These are phyloP conservation scores for Biancaea sappan DNA, from an alignment of 306 rosid genomes.

Conservation along the genomic window DNA sequence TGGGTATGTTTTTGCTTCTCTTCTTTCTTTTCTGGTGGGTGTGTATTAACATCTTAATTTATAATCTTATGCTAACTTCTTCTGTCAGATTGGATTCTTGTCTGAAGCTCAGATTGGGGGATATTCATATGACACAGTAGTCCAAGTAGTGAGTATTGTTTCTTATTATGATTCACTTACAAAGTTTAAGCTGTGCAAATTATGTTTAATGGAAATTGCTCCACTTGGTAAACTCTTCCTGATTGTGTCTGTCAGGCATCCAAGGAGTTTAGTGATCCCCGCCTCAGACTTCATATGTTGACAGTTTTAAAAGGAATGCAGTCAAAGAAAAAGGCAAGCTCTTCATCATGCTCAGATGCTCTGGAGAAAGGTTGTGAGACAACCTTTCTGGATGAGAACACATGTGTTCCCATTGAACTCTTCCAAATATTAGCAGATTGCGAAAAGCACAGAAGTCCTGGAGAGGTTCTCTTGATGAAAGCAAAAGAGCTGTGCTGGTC, in stretches of 20 bases:
- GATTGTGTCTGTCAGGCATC: conserved; percentile 70
- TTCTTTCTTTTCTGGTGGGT: conserved; percentile 21
- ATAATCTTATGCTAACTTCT: conserved; percentile 29
- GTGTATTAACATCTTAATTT: conserved; percentile 22
- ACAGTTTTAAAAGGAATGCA: conserved; percentile 88
- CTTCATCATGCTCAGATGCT: conserved; percentile 57
- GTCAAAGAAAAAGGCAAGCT: conserved; percentile 70
- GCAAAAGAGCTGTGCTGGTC: conserved; percentile 98
- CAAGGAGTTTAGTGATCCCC: conserved; percentile 85
- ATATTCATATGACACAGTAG: conserved; percentile 72
- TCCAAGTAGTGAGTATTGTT: conserved; percentile 65
- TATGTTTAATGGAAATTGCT: conserved; percentile 6
- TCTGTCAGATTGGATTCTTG: conserved; percentile 81
- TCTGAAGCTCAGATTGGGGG: conserved; percentile 95
- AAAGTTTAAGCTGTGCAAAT: conserved; percentile 10
- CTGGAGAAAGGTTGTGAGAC: conserved; percentile 58
- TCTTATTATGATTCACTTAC: conserved; percentile 10
- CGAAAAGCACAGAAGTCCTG: conserved; percentile 76
- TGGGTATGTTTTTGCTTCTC: conserved; percentile 65
- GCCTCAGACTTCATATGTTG: conserved; percentile 79
- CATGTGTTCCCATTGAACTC: conserved; percentile 79
- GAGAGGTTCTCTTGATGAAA: conserved; percentile 81
- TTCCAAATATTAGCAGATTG: conserved; percentile 88
- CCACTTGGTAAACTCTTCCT: conserved; percentile 29
- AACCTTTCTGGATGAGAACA: conserved; percentile 59